Evolutionary conservation across 2,329 filamentous ascomycete genomes (phyloP).

Genomic region (Remersonia thermophila): DNA sequence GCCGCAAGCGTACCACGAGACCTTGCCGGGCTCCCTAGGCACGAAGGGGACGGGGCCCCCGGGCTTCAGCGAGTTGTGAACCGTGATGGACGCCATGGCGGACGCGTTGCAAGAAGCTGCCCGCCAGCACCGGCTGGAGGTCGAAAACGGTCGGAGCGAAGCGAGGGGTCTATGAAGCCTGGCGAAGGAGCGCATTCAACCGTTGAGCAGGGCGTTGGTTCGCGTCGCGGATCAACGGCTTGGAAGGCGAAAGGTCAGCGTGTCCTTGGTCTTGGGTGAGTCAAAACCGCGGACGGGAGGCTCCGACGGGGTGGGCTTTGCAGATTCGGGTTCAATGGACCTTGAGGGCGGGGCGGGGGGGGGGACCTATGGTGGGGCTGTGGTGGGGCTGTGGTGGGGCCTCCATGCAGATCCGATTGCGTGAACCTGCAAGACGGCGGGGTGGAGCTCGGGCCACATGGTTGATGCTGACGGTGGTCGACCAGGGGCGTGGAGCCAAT

Average conservation of each 20-base stretch:
- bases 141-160: slow-evolving; percentile 10
- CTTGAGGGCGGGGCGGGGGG: too few relatives aligned
- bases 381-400: not conserved
- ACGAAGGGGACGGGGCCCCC: slow-evolving; percentile 62
- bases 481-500: not conserved
- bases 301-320: too few relatives aligned
- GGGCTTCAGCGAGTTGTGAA: slow-evolving; percentile 69
- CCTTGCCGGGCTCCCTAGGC: slow-evolving; percentile 56
- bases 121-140: slow-evolving; percentile 4
- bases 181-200: slow-evolving; percentile 15
- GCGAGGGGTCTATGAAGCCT: slow-evolving; percentile 7
- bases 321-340: too few relatives aligned
- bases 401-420: not conserved
- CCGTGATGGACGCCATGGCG: slow-evolving; percentile 45
- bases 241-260: slow-evolving; percentile 12
- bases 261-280: slow-evolving; percentile 14
- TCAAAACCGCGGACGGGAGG: slow-evolving; percentile 13
- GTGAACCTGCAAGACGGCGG: too few relatives aligned
- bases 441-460: not conserved
- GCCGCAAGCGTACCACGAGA: slow-evolving; percentile 83
- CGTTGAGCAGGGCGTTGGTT: slow-evolving; percentile 4
- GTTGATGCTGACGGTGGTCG: too few relatives aligned
- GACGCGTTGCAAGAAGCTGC: slow-evolving; percentile 4
- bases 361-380: too few relatives aligned
- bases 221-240: not conserved